Evolutionary conservation across 2,329 filamentous ascomycete species (phyloP).

Genomic region (Macrophomina phaseolina): DNA sequence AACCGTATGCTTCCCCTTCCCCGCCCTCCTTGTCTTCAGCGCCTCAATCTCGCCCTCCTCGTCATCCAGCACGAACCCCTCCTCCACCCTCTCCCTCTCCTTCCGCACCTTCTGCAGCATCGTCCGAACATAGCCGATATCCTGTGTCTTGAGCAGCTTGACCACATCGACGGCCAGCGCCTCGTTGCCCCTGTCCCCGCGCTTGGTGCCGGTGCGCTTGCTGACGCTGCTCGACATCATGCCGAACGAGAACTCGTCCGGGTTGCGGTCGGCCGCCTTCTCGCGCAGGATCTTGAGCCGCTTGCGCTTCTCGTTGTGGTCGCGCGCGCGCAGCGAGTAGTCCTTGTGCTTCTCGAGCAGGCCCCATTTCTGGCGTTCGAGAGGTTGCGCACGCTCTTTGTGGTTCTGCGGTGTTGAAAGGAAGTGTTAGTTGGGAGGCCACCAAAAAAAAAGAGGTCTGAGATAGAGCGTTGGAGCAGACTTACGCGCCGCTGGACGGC

Average conservation of each 20-base stretch:
- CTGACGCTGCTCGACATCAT: slow-evolving; percentile 63
- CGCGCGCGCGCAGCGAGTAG: slow-evolving; percentile 68
- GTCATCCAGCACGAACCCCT: slow-evolving; percentile 41
- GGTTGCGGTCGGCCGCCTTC: slow-evolving; percentile 66
- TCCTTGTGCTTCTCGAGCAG: slow-evolving; percentile 96
- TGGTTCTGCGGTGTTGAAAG: slow-evolving; percentile 71
- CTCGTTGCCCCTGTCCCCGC: slow-evolving; percentile 54
- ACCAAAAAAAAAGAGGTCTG: background rate
- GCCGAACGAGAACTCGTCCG: slow-evolving; percentile 70
- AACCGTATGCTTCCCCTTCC: slow-evolving; percentile 39
- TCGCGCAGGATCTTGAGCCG: slow-evolving; percentile 64
- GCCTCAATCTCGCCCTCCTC: slow-evolving; percentile 53
- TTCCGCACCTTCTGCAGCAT: slow-evolving; percentile 61
- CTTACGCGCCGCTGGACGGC: slow-evolving; percentile 35
- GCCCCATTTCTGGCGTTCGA: slow-evolving; percentile 83
- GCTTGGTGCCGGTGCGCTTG: slow-evolving; percentile 47
- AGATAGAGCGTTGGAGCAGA: background rate
- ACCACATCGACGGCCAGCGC: slow-evolving; percentile 62
- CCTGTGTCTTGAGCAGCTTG: slow-evolving; percentile 69
- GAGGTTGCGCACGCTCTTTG: slow-evolving; percentile 85
- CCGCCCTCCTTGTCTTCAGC: slow-evolving; percentile 39
- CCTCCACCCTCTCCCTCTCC: slow-evolving; percentile 58
- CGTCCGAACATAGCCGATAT: slow-evolving; percentile 65
- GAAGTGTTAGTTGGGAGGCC: background rate
- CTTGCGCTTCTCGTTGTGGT: slow-evolving; percentile 67